Conservation (phyloP, 1,284 basidiomycete genomes). For the Puccinia novopanici region DNA sequence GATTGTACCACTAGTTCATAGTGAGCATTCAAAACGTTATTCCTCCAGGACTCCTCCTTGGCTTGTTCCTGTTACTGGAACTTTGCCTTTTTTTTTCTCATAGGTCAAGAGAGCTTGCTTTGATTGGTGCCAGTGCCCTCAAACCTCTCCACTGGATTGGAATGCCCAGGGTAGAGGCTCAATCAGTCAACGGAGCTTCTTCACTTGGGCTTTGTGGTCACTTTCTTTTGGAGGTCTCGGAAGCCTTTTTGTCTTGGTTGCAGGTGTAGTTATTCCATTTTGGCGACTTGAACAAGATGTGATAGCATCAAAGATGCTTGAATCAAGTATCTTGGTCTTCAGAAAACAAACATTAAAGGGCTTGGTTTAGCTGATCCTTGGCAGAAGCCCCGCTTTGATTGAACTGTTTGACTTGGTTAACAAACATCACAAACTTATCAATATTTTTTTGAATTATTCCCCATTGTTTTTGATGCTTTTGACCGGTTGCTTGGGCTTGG, state of each 20-base stretch:
- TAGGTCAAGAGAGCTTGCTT: background rate
- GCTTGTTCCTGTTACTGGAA: background rate
- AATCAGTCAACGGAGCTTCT: background rate
- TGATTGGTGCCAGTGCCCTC: background rate
- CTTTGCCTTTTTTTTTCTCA: constrained; percentile 16
- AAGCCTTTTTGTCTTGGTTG: background rate
- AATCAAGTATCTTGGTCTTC: background rate
- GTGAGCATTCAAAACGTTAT: background rate
- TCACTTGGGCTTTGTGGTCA: background rate
- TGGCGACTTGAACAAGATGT: background rate
- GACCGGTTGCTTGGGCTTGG: background rate
- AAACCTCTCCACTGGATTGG: background rate
- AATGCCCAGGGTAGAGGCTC: background rate
- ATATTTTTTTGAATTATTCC: background rate
- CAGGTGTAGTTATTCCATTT: background rate
- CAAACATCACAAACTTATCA: constrained; percentile 1
- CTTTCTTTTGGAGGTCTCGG: background rate
- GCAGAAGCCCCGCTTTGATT: background rate
- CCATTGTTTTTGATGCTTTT: constrained; percentile 6
- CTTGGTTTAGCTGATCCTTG: background rate
- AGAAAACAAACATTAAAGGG: background rate
- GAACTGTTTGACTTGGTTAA: background rate
- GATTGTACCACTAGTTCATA: background rate
- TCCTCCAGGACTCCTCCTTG: background rate
- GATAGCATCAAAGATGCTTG: background rate